phyloP scores from a whole-genome alignment of 2,329 filamentous ascomycete species.

The Albophoma yamanashiensis region DNA sequence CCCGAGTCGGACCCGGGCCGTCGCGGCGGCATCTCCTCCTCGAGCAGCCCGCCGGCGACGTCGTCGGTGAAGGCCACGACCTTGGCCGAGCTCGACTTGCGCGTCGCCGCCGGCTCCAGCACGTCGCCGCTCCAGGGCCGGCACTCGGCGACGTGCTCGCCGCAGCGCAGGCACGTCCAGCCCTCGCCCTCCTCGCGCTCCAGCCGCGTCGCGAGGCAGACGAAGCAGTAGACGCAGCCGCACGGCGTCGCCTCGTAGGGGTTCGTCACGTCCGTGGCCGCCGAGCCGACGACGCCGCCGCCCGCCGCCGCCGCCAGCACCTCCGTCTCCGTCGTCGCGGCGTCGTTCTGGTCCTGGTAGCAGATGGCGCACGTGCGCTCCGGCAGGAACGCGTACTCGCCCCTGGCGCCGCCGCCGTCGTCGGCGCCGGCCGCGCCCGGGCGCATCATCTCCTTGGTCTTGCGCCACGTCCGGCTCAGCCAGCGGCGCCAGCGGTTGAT shows the following conservation, averaged over 20 bases:
- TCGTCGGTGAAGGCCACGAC: conserved; percentile 54
- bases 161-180: conserved; percentile 85
- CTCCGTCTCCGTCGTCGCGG: conserved; percentile 61
- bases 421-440: conserved; percentile 29
- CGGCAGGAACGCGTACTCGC: conserved; percentile 76
- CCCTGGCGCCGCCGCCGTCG: conserved; percentile 44
- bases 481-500: conserved; percentile 88
- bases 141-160: conserved; percentile 73
- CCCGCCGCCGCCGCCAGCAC: conserved; percentile 59
- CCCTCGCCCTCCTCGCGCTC: conserved; percentile 92
- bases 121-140: conserved; percentile 89
- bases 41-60: conserved; percentile 23
- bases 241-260: conserved; percentile 88
- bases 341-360: conserved; percentile 82
- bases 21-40: conserved; percentile 12
- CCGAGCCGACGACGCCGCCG: conserved; percentile 74
- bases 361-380: conserved; percentile 95
- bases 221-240: conserved; percentile 90
- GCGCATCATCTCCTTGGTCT: conserved; percentile 55
- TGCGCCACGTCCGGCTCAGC: conserved; percentile 79
- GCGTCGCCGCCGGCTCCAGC: conserved; percentile 43
- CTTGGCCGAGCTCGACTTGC: conserved; percentile 35
- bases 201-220: conserved; percentile 81
- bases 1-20: not conserved
- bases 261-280: conserved; percentile 89